phyloP scores from a whole-genome alignment of 192 early-diverging fungal genomes.

The Backusella parvicylindrica region DNA sequence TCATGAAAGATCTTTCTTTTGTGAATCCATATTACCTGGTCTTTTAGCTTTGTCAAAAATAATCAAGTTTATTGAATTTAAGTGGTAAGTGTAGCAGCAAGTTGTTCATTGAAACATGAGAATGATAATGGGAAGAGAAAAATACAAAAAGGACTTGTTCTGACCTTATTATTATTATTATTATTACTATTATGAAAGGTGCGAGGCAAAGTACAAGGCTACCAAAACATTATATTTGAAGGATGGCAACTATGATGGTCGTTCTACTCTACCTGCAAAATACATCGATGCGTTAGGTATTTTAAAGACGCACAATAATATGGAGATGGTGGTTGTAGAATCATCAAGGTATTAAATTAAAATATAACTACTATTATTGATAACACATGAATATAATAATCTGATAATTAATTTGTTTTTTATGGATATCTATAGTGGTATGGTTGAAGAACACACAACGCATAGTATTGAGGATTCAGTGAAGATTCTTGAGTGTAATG shows the following conservation, averaged over 20 bases:
- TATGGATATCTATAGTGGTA: conserved; percentile 10
- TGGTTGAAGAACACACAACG: conserved; percentile 4
- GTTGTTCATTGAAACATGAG: conserved; percentile 5
- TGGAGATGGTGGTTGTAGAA: conserved; percentile 12
- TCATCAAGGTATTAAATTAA: conserved; percentile 12
- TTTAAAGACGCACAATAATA: conserved; percentile 8
- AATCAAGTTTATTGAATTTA: conserved; percentile 10
- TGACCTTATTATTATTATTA: neutral
- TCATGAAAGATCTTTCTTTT: conserved; percentile 11
- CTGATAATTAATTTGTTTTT: conserved; percentile 7
- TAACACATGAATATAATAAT: conserved; percentile 3
- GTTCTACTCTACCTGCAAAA: neutral
- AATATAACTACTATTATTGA: conserved; percentile 8
- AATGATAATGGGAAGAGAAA: conserved; percentile 8
- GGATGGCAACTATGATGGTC: conserved; percentile 2
- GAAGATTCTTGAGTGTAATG: conserved; percentile 13
- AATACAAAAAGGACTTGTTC: conserved; percentile 2
- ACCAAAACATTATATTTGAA: conserved; percentile 5
- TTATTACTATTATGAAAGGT: conserved; percentile 7
- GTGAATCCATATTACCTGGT: neutral
- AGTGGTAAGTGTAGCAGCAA: conserved; percentile 6
- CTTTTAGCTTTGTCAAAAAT: conserved; percentile 13
- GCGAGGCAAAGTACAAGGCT: conserved; percentile 2
- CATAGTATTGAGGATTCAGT: conserved; percentile 14
- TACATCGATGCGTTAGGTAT: neutral